A percentile compares a stretch with the other conserved stretches of the same genome.
phyloP scores from a whole-genome alignment of 352 stramenopile species.

The Poterioochromonas sp. region DNA sequence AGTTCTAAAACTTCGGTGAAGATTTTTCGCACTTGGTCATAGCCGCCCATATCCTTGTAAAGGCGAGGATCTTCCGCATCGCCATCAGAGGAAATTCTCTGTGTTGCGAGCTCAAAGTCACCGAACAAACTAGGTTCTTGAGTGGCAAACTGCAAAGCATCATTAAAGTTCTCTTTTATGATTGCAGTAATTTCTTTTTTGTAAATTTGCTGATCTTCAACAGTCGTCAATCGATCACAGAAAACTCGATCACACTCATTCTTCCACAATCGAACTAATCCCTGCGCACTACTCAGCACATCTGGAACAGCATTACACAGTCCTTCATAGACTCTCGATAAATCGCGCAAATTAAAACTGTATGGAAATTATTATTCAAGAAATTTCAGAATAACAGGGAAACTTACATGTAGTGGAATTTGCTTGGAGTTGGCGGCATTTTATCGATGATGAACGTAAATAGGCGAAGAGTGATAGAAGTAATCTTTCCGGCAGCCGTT shows the following conservation, averaged over 20 bases:
- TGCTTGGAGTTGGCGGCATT: constrained; percentile 78
- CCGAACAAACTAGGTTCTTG: constrained; percentile 76
- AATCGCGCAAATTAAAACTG: constrained; percentile 89
- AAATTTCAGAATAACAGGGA: constrained; percentile 65
- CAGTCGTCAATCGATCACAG: constrained; percentile 75
- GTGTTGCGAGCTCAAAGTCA: constrained; percentile 62
- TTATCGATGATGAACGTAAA: constrained; percentile 79
- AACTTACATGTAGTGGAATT: constrained; percentile 73
- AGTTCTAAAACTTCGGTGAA: constrained; percentile 84
- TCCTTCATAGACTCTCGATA: constrained; percentile 83
- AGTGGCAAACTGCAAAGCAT: constrained; percentile 58
- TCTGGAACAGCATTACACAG: constrained; percentile 82
- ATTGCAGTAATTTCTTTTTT: constrained; percentile 62
- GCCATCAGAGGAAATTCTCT: constrained; percentile 51
- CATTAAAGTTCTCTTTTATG: constrained; percentile 59
- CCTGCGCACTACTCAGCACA: constrained; percentile 57
- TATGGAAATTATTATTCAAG: constrained; percentile 76
- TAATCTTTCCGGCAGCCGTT: constrained; percentile 64
- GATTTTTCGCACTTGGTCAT: constrained; percentile 71
- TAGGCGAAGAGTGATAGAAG: constrained; percentile 66
- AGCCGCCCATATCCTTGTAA: constrained; percentile 84
- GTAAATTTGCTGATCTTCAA: constrained; percentile 68
- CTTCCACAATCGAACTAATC: constrained; percentile 75
- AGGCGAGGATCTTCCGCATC: constrained; percentile 63
- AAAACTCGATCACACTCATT: constrained; percentile 86